Percentiles rank a stretch among this genome's conserved stretches.
Evolutionary conservation across 2,329 filamentous ascomycete species (phyloP).

Genomic region (Nothomitra cinnamomea): DNA sequence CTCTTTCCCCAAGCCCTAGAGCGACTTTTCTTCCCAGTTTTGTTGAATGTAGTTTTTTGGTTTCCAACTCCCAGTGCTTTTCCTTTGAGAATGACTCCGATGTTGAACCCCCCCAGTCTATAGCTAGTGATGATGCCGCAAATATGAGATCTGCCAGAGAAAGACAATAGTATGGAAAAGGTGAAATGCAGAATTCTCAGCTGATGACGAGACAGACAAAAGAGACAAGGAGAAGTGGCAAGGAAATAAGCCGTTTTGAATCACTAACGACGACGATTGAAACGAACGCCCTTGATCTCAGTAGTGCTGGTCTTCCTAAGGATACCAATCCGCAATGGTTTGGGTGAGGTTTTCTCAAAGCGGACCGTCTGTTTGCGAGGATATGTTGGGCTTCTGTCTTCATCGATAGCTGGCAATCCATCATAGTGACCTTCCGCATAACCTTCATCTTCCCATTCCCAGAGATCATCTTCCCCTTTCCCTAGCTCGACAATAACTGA

Average conservation of each 20-base stretch:
- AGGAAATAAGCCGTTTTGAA: neutral
- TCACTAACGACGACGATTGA: neutral
- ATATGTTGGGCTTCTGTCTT: neutral
- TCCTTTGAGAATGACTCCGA: neutral
- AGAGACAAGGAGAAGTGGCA: neutral
- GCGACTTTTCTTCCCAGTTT: too few species aligned
- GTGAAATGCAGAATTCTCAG: neutral
- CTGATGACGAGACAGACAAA: neutral
- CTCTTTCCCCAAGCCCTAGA: too few species aligned
- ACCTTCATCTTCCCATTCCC: neutral
- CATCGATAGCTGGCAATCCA: neutral
- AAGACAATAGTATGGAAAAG: neutral
- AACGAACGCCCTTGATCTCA: neutral
- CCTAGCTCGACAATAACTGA: conserved; percentile 2
- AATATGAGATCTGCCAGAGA: neutral
- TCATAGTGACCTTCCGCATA: neutral
- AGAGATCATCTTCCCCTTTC: neutral
- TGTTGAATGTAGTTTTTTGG: too few species aligned
- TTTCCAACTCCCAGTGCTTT: neutral
- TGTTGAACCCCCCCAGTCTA: neutral
- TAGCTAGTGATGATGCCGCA: neutral
- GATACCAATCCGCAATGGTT: neutral
- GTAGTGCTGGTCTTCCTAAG: neutral
- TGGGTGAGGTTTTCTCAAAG: conserved; percentile 1
- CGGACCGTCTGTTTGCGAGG: neutral